Evolutionary conservation across 495 filamentous ascomycete genomes (phyloP).

Genomic region (Hyphodiscus hymeniophilus): DNA sequence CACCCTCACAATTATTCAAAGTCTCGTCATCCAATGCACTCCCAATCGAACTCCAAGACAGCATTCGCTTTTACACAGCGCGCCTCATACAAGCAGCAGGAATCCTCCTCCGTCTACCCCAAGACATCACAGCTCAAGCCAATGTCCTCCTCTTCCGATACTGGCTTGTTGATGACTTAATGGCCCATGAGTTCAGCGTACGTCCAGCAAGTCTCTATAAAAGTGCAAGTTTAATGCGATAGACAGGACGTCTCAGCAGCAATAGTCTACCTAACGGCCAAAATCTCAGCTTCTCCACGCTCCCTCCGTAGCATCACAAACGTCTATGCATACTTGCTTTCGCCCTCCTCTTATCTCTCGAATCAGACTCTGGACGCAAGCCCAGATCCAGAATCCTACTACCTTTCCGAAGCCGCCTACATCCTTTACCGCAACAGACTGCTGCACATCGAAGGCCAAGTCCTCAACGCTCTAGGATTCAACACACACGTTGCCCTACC

Average conservation of each 20-base stretch:
- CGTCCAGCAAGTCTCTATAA: not conserved
- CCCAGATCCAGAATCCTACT: constrained; percentile 51
- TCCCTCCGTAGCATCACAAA: constrained; percentile 73
- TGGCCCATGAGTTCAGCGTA: constrained; percentile 41
- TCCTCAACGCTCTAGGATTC: constrained; percentile 71
- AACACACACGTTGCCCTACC: constrained; percentile 77
- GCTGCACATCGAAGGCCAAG: constrained; percentile 60
- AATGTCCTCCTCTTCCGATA: constrained; percentile 84
- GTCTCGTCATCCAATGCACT: constrained; percentile 51
- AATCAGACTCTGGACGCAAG: constrained; percentile 18
- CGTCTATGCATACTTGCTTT: constrained; percentile 75
- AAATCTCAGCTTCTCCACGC: constrained; percentile 69
- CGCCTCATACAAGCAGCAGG: constrained; percentile 84
- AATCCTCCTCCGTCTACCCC: constrained; percentile 74
- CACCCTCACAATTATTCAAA: constrained; percentile 62
- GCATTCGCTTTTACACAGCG: constrained; percentile 57
- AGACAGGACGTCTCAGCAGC: constrained; percentile 81
- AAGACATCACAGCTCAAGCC: constrained; percentile 82
- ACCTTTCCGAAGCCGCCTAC: constrained; percentile 67
- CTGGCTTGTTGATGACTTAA: constrained; percentile 46
- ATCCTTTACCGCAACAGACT: constrained; percentile 51
- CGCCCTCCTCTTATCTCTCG: constrained; percentile 51
- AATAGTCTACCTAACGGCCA: constrained; percentile 72
- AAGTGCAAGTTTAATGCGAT: too few relatives aligned
- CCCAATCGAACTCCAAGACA: constrained; percentile 68